Conservation (phyloP, 148 eudicot genomes). For the Euryodendron excelsum region DNA sequence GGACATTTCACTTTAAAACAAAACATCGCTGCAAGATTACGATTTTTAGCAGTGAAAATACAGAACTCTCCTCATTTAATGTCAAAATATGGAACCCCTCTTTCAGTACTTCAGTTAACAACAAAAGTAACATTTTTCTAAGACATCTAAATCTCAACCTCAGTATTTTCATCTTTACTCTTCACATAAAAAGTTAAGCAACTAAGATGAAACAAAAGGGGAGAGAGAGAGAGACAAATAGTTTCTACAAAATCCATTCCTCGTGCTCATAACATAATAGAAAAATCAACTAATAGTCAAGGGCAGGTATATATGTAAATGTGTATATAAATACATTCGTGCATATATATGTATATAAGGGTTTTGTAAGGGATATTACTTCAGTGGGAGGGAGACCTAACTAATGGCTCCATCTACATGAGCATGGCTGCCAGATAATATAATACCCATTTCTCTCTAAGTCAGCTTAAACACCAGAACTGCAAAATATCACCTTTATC, state of each 20-base stretch:
- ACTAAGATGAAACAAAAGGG: not conserved
- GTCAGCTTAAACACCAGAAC: not conserved
- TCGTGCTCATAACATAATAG: too few species aligned
- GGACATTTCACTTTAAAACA: not conserved
- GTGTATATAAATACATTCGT: not conserved
- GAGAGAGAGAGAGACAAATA: not conserved
- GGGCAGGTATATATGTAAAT: not conserved
- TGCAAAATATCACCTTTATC: not conserved
- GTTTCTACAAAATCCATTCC: not conserved
- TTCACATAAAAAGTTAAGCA: not conserved
- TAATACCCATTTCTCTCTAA: too few species aligned
- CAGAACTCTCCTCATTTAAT: not conserved
- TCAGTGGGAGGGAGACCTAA: not conserved
- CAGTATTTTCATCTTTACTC: not conserved
- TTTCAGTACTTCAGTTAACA: not conserved
- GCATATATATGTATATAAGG: not conserved
- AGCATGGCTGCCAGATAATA: too few species aligned
- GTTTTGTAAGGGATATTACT: not conserved
- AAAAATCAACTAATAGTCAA: not conserved
- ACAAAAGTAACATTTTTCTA: not conserved
- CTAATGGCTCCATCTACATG: too few species aligned
- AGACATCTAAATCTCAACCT: not conserved
- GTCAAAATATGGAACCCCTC: not conserved
- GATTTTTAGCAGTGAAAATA: too few species aligned
- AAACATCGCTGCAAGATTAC: too few species aligned